These are phyloP conservation scores for Stenogyne calaminthoides DNA, from an alignment of 305 asterid genomes.

Conservation along the genomic window DNA sequence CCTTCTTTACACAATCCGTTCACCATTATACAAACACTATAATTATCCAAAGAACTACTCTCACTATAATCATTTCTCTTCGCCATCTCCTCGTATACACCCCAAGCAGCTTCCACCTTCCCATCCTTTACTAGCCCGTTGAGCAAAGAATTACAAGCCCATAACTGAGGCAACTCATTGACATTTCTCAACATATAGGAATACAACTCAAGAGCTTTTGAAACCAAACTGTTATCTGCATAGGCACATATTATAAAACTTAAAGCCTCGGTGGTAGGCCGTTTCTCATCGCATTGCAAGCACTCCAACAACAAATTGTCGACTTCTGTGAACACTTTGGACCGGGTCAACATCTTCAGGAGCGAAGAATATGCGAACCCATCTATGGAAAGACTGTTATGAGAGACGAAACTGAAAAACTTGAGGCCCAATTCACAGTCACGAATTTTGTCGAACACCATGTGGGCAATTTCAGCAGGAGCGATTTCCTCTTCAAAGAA, in stretches of 20 bases:
- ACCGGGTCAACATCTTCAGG: slow-evolving; percentile 75
- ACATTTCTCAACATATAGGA: slow-evolving; percentile 46
- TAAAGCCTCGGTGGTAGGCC: slow-evolving; percentile 72
- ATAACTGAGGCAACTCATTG: slow-evolving; percentile 52
- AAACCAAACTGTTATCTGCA: slow-evolving; percentile 55
- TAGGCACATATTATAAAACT: slow-evolving; percentile 58
- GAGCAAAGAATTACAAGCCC: slow-evolving; percentile 81
- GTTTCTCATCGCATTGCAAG: slow-evolving; percentile 56
- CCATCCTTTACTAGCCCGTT: slow-evolving; percentile 66
- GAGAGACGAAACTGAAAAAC: slow-evolving; percentile 65
- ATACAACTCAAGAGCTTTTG: slow-evolving; percentile 63
- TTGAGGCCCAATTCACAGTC: slow-evolving; percentile 69
- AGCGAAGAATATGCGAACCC: slow-evolving; percentile 81
- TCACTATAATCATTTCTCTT: slow-evolving; percentile 47
- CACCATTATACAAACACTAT: slow-evolving; percentile 80
- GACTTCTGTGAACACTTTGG: slow-evolving; percentile 55
- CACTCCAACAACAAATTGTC: slow-evolving; percentile 55
- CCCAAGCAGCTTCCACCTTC: slow-evolving; percentile 53
- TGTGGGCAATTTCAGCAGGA: slow-evolving; percentile 79
- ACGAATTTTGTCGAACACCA: slow-evolving; percentile 85
- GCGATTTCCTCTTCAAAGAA: slow-evolving; percentile 56
- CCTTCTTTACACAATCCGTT: slow-evolving; percentile 78
- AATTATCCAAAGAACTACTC: slow-evolving; percentile 54
- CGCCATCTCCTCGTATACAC: slow-evolving; percentile 59
- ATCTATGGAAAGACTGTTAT: slow-evolving; percentile 51